phyloP scores from a whole-genome alignment of 2,329 filamentous ascomycete genomes.

The Colletotrichum liriopes region DNA sequence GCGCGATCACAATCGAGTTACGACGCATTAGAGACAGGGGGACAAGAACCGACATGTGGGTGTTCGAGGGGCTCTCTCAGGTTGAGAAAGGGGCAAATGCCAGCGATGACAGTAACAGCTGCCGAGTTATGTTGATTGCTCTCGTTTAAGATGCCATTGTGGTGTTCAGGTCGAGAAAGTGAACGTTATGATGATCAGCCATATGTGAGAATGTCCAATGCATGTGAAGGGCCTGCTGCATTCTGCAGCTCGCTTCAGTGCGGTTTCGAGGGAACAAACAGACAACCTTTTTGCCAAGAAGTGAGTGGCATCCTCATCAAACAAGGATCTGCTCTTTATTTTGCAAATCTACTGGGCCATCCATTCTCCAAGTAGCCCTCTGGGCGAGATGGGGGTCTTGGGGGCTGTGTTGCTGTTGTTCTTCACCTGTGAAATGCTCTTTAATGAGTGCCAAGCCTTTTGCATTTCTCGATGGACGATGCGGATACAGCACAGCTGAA shows the following conservation, averaged over 20 bases:
- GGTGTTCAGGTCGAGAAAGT: neutral
- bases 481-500: neutral
- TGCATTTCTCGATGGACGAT: neutral
- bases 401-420: neutral
- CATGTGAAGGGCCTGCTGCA: neutral
- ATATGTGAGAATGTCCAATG: neutral
- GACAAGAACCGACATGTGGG: neutral
- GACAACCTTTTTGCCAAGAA: neutral
- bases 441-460: slow-evolving; percentile 10
- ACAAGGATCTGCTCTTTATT: neutral
- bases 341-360: neutral
- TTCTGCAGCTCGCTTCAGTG: neutral
- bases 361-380: neutral
- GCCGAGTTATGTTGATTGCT: neutral
- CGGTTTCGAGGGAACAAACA: neutral
- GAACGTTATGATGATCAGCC: too few relatives aligned
- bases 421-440: neutral
- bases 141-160: neutral
- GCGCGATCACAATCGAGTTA: neutral
- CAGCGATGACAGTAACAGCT: neutral
- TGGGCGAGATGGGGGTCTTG: neutral
- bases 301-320: neutral
- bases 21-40: neutral
- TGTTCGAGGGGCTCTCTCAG: neutral
- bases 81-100: neutral